Base-by-base conservation (phyloP, 352 stramenopile species). In the Pythium vanterpoolii region DNA sequence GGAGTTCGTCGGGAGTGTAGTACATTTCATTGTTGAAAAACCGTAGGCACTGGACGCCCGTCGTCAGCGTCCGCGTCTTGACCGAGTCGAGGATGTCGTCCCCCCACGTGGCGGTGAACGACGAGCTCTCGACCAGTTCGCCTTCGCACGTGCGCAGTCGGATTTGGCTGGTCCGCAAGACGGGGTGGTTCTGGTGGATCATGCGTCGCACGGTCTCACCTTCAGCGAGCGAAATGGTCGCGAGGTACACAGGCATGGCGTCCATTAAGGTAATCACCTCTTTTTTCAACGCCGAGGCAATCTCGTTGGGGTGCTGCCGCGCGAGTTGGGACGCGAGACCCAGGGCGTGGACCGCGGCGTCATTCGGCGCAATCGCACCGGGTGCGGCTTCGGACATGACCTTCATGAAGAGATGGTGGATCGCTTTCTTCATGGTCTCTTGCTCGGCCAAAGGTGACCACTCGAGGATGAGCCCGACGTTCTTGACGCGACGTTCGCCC, bases 1-100 rank as follows among this genome's bases (percentile, higher is more conserved):
- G 95, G 0, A 99, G 66, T 64, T 99, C 95, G 6, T 80, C 62
- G 10, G 95, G 90, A 53, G 93, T 92, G 77, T 98, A 99, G 60
- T 99, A 98, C 62, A 99, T 97, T 60, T 98, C 92, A 72, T 96
- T 98, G 77, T 99, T 98, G 72, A 99, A 98, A 73, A 99, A 99
- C 8, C 96, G 89, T 60, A 97, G 96, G 66, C 95, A 99, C 54
- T 95, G 79, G 0, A 92, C 66, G 5, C 72, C 80, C 8, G 83
- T 74, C 5, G 74, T 60, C 26, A 91, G 64, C 26, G 68, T 66
- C 13, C 56, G 62, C 24, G 83, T 56, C 4, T 60, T 53, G 7
- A 47, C 5, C 21, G 56, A 33, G 8, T 24, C 18, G 2, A 47
- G 34, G 9, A 19, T 21, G 16, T 56, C 40, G 30, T 62, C 48